Percentiles rank a stretch among this genome's conserved stretches.
phyloP scores from a whole-genome alignment of 208 protist species.

The Acanthamoeba culbertsoni region DNA sequence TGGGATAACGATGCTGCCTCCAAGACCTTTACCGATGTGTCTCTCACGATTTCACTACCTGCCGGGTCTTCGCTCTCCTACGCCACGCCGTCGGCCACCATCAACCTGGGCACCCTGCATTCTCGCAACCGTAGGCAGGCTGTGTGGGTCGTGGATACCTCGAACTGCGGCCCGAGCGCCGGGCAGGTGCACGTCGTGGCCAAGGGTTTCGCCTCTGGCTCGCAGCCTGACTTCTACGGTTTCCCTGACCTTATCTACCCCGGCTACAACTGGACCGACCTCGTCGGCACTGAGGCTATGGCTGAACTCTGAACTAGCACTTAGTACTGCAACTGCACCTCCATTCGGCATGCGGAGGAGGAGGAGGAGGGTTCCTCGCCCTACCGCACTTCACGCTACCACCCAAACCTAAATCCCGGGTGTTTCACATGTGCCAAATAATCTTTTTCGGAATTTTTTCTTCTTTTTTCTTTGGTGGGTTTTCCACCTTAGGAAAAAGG shows the following conservation, averaged over 20 bases:
- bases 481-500: too few species aligned
- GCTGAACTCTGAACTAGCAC: background rate
- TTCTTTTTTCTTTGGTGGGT: too few species aligned
- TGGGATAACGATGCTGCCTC: background rate
- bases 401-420: too few species aligned
- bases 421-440: too few species aligned
- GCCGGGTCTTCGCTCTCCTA: background rate
- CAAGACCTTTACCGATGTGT: background rate
- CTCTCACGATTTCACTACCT: background rate
- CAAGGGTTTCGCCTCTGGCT: background rate
- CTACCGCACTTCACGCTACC: too few species aligned
- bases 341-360: too few species aligned
- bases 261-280: constrained; percentile 24
- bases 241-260: constrained; percentile 29
- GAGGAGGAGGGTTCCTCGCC: too few species aligned
- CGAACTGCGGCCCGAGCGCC: background rate
- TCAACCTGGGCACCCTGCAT: background rate
- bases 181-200: background rate
- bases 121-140: background rate
- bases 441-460: too few species aligned
- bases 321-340: too few species aligned
- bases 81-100: background rate
- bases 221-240: background rate
- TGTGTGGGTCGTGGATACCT: background rate
- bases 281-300: background rate